Evolutionary conservation across 768 basidiomycete species (phyloP), one percentile per base, ranked within the genome.

Genomic region (Russula ochroleuca): DNA sequence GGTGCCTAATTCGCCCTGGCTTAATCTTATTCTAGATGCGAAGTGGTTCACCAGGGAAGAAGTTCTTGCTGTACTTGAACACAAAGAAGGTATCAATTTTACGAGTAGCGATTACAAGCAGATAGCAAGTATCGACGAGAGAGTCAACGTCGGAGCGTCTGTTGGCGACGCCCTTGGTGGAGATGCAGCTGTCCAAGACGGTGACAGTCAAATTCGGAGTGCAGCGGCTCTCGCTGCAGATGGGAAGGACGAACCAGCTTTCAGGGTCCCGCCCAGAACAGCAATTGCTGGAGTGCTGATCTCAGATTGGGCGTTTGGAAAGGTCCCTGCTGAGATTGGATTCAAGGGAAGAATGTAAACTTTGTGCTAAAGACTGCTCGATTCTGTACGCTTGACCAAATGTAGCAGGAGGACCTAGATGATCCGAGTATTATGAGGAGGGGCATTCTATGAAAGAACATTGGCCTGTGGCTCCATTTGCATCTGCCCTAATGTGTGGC

Each of bases 261-360:
- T 94, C 75, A 83, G 81, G 66, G 75, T 94, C n/a, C 93, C 94
- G 1, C 87, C 90, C 8, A 70, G 72, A 2, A 87, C 83, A 25
- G 89, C 92, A 9, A 87, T 94, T 60, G 92, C 89, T 0, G 94
- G 94, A n/a, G 84, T 90, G 35, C 73, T 96, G 70, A 88, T 96
- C 69, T 77, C 83, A 54, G 83, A 92, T 59, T 95, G 94, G 94
- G 87, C 79, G 6, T 82, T 85, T 45, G 80, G 83, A 37, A 85
- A 78, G 71, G 78, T 83, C 28, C 58, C 61, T 53, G 53, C 40
- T 15, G 33, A 35, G n/a, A 47, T 53, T 14, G 31, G 40, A 17
- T 28, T 48, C 48, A 68, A 67, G 55, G 61, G 58, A 48, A 58
- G 55, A 45, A 57, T 68, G 50, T 68, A 53, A 59, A 35, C 15